These are phyloP conservation scores for Alternaria postmessia DNA, from an alignment of 2,329 filamentous ascomycete genomes.

Conservation along the genomic window DNA sequence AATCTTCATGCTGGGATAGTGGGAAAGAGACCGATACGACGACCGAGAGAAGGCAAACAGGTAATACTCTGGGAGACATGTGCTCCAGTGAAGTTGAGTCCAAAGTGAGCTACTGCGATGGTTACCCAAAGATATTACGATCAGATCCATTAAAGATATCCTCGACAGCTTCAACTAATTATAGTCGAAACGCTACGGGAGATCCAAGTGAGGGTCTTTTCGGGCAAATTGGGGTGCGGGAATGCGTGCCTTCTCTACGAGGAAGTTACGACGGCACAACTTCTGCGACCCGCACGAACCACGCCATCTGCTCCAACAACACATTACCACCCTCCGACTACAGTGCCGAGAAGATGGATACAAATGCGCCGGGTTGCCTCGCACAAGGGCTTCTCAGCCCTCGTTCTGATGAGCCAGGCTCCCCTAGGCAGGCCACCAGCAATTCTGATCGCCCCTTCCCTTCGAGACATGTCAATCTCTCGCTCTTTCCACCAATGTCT, in stretches of 20 bases:
- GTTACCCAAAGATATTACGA: background rate
- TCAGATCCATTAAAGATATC: background rate
- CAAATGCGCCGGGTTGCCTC: slow-evolving; percentile 11
- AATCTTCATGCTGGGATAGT: background rate
- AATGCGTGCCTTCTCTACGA: background rate
- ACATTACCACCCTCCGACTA: background rate
- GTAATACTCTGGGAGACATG: background rate
- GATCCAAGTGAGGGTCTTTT: background rate
- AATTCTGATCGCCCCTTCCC: background rate
- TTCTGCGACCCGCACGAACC: background rate
- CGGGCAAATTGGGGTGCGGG: background rate
- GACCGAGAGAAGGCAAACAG: background rate
- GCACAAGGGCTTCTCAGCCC: background rate
- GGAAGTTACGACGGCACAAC: background rate
- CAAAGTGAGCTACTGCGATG: background rate
- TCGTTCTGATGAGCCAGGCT: background rate
- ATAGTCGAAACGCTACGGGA: background rate
- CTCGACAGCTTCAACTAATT: background rate
- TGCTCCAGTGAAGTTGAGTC: background rate
- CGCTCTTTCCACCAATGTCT: slow-evolving; percentile 10
- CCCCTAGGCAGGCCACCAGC: background rate
- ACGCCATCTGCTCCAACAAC: background rate
- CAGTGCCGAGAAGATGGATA: background rate
- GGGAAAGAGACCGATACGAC: background rate
- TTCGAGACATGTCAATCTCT: background rate